Evolutionary conservation across 176 grass and related monocot genomes (phyloP), one percentile per base, ranked within the genome.

Genomic region (Hsuehochloa calcarea): DNA sequence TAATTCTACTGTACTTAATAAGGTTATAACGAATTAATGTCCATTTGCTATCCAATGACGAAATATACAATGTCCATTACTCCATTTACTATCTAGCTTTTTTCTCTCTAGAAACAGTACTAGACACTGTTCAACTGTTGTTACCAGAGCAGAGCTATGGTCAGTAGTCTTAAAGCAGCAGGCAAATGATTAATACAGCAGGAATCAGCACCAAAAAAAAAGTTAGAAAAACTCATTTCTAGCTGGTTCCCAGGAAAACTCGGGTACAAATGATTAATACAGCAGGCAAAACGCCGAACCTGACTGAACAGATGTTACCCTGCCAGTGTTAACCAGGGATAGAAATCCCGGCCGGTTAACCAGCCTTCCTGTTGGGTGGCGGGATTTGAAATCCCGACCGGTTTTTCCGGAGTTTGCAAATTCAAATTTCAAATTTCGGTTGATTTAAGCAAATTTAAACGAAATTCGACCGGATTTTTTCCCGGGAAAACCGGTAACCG

Each of bases 1-100:
- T 82, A 54, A 56, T 82, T 41, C 34, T 82, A 5, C 8, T 12
- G 22, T 44, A 41, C 51, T 44, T 71, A 82, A 82, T 71, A 34
- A 43, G 49, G 10, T 27, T 51, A 65, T 25, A 74, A 15, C 37
- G 2, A 61, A 19, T 5, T 29, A 22, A 61, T 77, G 10, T 12
- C 11, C 43, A 1, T 20, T 55, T 8, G 1, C 14, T 82, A 82
- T 59, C 16, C 6, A 35, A 86, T 9, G 9, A 39, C 0, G 0
- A 35, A 8, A 80, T 45, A 39, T 47, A 51, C 29, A 71, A 67
- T 84, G 55, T 16, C 17, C 37, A 65, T 31, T n/a, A 70, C n/a
- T 78, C 44, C 20, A 78, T 62, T 31, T 64, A 64, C 14, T 54
- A 65, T 45, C 13, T 43, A 78, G 3, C 41, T 83, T 29, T 51